Evolutionary conservation across 2,329 filamentous ascomycete species (phyloP), one percentile per base, ranked within the genome.

Genomic region (Fusarium tjaetaba): DNA sequence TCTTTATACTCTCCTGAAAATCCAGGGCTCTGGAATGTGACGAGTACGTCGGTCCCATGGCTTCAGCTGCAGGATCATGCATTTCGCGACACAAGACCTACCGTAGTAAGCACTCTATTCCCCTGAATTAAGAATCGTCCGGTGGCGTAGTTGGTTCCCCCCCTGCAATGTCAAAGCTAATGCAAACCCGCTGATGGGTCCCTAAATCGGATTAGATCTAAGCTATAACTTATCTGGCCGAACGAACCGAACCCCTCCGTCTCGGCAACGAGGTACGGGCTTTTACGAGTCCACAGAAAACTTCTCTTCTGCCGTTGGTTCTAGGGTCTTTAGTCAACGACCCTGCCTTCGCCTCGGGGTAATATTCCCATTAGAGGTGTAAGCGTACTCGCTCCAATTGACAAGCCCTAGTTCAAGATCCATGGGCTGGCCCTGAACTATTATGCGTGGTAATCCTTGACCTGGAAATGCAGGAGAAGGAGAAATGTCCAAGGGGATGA

Each of bases 141-240:
- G 46, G 58, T 52, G 63, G 68, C 68, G 63, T 43, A 55, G 32
- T 62, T 49, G 41, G n/a, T 32, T 7, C 14, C 13, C 15, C 28
- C 62, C 63, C 41, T 67, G 62, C 48, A n/a, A 22, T 26, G 20
- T 7, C 11, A 36, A 18, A 22, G n/a, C 30, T 32, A 28, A 61
- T 39, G 57, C 45, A 52, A 36, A n/a, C 34, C 20, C 38, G 45
- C 38, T 49, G 24, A 51, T 28, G 56, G 62, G 58, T 41, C 38
- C 70, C 55, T 43, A 55, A 70, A 73, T 72, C 46, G 60, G 71
- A 66, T 70, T 72, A 70, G 70, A 73, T 72, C 65, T 62, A 49
- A 49, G 39, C 26, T 36, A 56, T 28, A 36, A 61, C 32, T 43
- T 4, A 52, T 60, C 38, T 61, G 46, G 36, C 36, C n/a, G n/a